Base-by-base conservation (phyloP, 192 early-diverging fungal species). In the Coemansia sp. region DNA sequence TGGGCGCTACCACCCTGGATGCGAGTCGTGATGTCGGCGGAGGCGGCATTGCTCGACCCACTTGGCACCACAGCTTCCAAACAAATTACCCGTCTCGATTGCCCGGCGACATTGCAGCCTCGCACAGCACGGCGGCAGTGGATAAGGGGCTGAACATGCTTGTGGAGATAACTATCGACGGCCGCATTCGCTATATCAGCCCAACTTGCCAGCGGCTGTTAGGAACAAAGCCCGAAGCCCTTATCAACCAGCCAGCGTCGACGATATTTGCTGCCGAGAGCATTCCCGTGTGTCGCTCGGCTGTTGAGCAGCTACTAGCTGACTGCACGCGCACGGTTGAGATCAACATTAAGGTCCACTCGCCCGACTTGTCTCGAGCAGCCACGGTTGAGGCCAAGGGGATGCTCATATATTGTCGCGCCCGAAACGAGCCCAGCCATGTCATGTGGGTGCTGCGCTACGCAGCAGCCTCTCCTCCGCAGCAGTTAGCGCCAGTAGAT, bases 401-500 rank as follows among this genome's bases (percentile, higher is more conserved):
- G 0, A 80, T 80, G 78, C 41, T 80, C 42, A 74, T 80, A 7
- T 80, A 80, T 59, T 57, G 40, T 10, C 64, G 62, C 14, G 14
- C 54, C 12, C 56, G 42, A 17, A 65, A 53, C 47, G 65, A 71
- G 32, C 78, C 78, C 12, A 80, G 78, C 39, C 78, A 80, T 40
- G 65, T 80, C 2, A 62, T 80, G 45, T 80, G 78, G 78, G 78
- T 80, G 4, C 64, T 80, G 27, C 72, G 71, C 24, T 71, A 68
- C 51, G 59, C 65, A 12, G 41, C 35, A 8, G 22, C 43, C 36
- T 58, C 27, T 0, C 42, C 41, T 32, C 43, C 25, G 1, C 60
- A 20, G 41, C 41, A 29, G 43, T 4, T 37, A n/a, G 14, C 43
- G n/a, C 27, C 15, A 1, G 27, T 31, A 31, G 35, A 35, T 7